These are phyloP conservation scores for Astraeus odoratus DNA, from an alignment of 768 basidiomycete genomes.

Conservation along the genomic window DNA sequence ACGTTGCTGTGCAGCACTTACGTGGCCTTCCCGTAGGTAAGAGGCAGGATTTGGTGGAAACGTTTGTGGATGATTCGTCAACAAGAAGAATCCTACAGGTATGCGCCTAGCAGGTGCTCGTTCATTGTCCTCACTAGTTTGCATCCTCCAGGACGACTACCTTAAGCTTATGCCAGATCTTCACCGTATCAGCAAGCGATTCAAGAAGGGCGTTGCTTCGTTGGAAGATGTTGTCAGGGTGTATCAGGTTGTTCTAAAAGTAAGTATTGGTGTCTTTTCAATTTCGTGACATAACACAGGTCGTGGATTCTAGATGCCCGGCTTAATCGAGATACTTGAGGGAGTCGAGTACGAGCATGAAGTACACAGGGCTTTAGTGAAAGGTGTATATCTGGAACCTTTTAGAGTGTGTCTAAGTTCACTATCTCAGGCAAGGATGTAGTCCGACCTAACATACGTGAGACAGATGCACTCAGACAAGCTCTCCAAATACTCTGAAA, in stretches of 20 bases:
- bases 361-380: conserved; percentile 48
- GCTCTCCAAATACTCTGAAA: conserved; percentile 77
- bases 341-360: conserved; percentile 37
- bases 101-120: conserved; percentile 3
- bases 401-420: conserved; percentile 43
- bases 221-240: conserved; percentile 95
- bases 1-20: background rate
- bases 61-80: conserved; percentile 73
- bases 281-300: background rate
- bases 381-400: conserved; percentile 57
- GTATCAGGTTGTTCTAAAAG: conserved; percentile 88
- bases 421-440: background rate
- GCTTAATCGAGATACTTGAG: conserved; percentile 61
- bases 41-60: conserved; percentile 82
- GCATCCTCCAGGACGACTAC: conserved; percentile 61
- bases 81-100: conserved; percentile 72
- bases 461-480: conserved; percentile 54
- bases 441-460: background rate
- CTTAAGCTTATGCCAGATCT: conserved; percentile 92
- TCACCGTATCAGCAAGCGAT: conserved; percentile 84
- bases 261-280: conserved; percentile 22
- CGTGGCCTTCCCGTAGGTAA: conserved; percentile 43
- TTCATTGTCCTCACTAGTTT: background rate
- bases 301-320: conserved; percentile 52
- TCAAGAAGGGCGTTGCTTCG: conserved; percentile 75